Evolutionary conservation across 2,329 filamentous ascomycete species (phyloP).

Genomic region (Beauveria scarabaeidicola): DNA sequence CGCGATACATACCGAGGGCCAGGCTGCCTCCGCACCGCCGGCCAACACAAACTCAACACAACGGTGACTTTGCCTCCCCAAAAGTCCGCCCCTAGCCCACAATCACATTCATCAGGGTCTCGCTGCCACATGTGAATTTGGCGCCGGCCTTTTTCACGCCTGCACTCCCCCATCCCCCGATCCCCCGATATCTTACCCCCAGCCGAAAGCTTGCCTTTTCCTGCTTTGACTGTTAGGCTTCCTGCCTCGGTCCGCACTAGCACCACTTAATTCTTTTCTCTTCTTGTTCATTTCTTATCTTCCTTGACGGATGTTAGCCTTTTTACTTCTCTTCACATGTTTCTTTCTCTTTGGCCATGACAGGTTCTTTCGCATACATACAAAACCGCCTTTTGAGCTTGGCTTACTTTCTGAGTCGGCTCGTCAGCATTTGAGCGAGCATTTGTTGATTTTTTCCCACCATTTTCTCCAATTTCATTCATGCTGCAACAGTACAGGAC

Average conservation of each 20-base stretch:
- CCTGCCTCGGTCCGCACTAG: not conserved
- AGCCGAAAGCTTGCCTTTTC: not conserved
- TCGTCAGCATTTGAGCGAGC: constrained; percentile 6
- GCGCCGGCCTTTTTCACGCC: not conserved
- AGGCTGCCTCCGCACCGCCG: not conserved
- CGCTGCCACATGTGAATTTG: constrained; percentile 5
- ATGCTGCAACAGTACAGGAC: constrained; percentile 3
- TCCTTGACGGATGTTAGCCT: not conserved
- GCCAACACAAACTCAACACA: not conserved
- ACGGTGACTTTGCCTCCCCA: not conserved
- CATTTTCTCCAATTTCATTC: not conserved
- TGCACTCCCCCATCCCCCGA: no score
- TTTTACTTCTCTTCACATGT: constrained; percentile 2
- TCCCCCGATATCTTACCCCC: not conserved
- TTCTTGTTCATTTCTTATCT: constrained; percentile 2
- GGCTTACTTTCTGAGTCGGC: not conserved
- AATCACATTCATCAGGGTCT: constrained; percentile 7
- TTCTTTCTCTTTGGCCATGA: not conserved
- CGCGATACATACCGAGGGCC: not conserved
- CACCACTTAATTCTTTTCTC: not conserved
- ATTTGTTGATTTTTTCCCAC: not conserved
- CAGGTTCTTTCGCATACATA: no score
- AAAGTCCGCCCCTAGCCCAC: not conserved
- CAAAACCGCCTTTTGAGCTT: not conserved
- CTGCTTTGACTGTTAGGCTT: not conserved